Evolutionary conservation across 257 asterid genomes (phyloP).

Genomic region (Salvia hispanica): DNA sequence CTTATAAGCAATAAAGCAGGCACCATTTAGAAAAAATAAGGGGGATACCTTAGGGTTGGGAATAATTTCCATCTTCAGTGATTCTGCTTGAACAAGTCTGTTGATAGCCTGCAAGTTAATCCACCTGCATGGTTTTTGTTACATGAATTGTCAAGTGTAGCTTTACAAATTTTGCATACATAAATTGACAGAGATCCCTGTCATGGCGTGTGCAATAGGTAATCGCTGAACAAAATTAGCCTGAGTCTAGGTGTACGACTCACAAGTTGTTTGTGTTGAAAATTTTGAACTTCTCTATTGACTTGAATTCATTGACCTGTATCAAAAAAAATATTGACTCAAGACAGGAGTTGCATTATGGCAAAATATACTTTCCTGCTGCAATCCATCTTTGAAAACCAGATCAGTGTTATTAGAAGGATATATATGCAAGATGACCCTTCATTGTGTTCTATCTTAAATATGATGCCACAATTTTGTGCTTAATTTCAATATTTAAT

Average conservation of each 20-base stretch:
- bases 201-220: slow-evolving; percentile 1
- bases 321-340: slow-evolving; percentile 26
- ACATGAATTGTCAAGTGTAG: slow-evolving; percentile 19
- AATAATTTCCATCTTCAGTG: slow-evolving; percentile 94
- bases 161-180: slow-evolving; percentile 5
- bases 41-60: slow-evolving; percentile 90
- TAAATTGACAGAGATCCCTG: slow-evolving; percentile 1
- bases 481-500: not conserved
- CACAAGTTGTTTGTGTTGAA: slow-evolving; percentile 98
- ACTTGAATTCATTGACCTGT: slow-evolving; percentile 92
- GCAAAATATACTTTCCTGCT: not conserved
- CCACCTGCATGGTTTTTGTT: slow-evolving; percentile 67
- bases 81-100: slow-evolving; percentile 75
- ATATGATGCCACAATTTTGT: slow-evolving; percentile 7
- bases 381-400: slow-evolving; percentile 13
- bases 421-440: slow-evolving; percentile 21
- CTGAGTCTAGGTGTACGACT: slow-evolving; percentile 34
- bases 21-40: slow-evolving; percentile 49
- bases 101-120: slow-evolving; percentile 81
- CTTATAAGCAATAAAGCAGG: slow-evolving; percentile 16
- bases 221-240: slow-evolving; percentile 20
- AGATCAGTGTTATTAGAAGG: not conserved
- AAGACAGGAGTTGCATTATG: not conserved
- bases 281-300: slow-evolving; percentile 97
- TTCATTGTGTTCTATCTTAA: slow-evolving; percentile 16